phyloP scores from a whole-genome alignment of 2,329 filamentous ascomycete species.

The Talaromyces sp. region DNA sequence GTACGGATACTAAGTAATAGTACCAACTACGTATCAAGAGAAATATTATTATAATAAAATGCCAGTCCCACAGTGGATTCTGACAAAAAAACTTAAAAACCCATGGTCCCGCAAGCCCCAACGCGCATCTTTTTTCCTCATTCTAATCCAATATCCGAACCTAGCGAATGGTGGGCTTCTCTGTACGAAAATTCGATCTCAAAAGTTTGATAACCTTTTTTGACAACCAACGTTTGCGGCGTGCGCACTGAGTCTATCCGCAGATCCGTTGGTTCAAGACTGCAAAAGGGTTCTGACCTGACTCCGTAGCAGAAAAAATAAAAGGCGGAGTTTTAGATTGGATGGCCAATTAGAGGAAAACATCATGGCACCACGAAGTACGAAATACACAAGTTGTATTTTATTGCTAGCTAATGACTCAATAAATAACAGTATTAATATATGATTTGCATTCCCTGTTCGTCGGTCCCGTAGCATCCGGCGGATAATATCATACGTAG shows the following conservation, averaged over 20 bases:
- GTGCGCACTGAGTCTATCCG: background rate
- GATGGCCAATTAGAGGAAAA: too few species aligned
- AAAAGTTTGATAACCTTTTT: too few species aligned
- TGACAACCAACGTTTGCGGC: background rate
- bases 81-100: background rate
- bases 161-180: too few species aligned
- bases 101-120: too few species aligned
- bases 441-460: background rate
- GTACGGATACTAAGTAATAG: too few species aligned
- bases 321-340: too few species aligned
- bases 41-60: background rate
- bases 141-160: background rate
- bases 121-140: background rate
- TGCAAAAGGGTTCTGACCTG: background rate
- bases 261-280: background rate
- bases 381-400: too few species aligned
- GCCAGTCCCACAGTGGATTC: background rate
- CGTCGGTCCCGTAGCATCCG: background rate
- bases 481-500: too few species aligned
- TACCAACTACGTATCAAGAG: too few species aligned
- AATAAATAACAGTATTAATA: too few species aligned
- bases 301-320: too few species aligned
- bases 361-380: too few species aligned
- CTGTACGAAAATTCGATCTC: background rate
- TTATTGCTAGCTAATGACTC: background rate